Evolutionary conservation across 306 rosid species (phyloP).

Genomic region (Pueraria montana): DNA sequence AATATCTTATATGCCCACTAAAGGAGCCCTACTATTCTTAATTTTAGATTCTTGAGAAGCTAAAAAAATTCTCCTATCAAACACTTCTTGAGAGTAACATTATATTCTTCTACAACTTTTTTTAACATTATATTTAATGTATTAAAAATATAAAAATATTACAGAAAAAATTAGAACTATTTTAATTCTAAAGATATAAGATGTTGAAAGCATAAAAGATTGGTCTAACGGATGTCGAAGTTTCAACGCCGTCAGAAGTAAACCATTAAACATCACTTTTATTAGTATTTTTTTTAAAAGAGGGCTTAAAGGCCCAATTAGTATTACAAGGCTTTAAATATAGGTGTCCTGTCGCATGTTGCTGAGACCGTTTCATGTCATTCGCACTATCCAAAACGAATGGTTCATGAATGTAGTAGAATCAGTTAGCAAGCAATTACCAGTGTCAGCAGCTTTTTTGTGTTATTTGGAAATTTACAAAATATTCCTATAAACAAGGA

Average conservation of each 20-base stretch:
- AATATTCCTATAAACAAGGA: not conserved
- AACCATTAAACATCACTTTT: slow-evolving; percentile 2
- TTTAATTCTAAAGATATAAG: too few relatives aligned
- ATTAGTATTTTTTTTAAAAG: too few relatives aligned
- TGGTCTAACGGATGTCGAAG: not conserved
- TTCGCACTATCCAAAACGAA: not conserved
- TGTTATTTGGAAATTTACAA: not conserved
- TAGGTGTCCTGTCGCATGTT: slow-evolving; percentile 7
- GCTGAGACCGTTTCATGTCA: slow-evolving; percentile 10
- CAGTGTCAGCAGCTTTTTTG: not conserved
- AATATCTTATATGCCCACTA: too few relatives aligned
- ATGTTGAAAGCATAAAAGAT: not conserved
- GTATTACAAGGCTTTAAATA: not conserved
- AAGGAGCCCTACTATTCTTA: too few relatives aligned
- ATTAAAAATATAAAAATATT: too few relatives aligned
- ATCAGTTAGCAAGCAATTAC: not conserved
- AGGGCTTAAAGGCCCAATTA: too few relatives aligned
- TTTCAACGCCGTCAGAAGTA: slow-evolving; percentile 16
- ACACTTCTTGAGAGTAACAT: too few relatives aligned
- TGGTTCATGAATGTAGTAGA: slow-evolving; percentile 6
- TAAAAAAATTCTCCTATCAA: too few relatives aligned
- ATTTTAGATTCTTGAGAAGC: too few relatives aligned
- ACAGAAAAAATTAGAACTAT: too few relatives aligned
- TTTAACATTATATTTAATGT: too few relatives aligned
- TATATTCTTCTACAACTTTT: too few relatives aligned